Evolutionary conservation across 345 rosid genomes (phyloP).

Genomic region (Linum trigynum): DNA sequence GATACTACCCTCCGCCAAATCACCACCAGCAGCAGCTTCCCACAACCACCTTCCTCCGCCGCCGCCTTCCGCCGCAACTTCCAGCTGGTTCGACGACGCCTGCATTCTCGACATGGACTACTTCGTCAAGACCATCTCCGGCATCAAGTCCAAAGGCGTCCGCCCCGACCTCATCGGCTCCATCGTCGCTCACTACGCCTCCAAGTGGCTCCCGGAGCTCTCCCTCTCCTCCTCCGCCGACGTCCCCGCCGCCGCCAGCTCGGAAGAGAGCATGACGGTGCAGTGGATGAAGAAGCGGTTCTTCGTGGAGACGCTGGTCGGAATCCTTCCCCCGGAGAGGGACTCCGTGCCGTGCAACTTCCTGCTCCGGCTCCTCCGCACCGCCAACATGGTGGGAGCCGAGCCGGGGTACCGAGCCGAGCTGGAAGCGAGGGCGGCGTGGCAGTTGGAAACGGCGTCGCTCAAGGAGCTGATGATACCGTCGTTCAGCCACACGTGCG

Average conservation of each 20-base stretch:
- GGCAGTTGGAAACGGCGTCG: constrained; percentile 85
- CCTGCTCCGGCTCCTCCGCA: constrained; percentile 72
- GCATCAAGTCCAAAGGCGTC: constrained; percentile 70
- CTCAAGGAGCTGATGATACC: constrained; percentile 86
- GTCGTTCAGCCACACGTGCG: constrained; percentile 73
- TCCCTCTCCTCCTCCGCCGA: constrained; percentile 16
- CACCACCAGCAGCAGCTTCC: not conserved
- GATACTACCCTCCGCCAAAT: too few species aligned
- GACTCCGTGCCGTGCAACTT: constrained; percentile 74
- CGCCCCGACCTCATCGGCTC: constrained; percentile 77
- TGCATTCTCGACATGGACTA: constrained; percentile 72
- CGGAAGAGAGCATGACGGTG: constrained; percentile 45
- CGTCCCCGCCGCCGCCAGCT: constrained; percentile 16
- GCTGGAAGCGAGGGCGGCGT: constrained; percentile 62
- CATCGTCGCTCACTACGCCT: constrained; percentile 68
- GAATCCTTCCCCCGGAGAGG: constrained; percentile 75
- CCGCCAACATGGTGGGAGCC: constrained; percentile 64
- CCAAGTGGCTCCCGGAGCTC: constrained; percentile 82
- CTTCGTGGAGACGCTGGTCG: constrained; percentile 62
- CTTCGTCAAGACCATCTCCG: constrained; percentile 62
- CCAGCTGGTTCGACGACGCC: constrained; percentile 53
- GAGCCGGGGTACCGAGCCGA: constrained; percentile 44
- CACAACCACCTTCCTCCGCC: not conserved
- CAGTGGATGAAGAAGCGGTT: constrained; percentile 66
- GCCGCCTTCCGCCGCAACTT: not conserved